Conservation (phyloP, 73 alveolate species). For the Paramecium biaurelia region DNA sequence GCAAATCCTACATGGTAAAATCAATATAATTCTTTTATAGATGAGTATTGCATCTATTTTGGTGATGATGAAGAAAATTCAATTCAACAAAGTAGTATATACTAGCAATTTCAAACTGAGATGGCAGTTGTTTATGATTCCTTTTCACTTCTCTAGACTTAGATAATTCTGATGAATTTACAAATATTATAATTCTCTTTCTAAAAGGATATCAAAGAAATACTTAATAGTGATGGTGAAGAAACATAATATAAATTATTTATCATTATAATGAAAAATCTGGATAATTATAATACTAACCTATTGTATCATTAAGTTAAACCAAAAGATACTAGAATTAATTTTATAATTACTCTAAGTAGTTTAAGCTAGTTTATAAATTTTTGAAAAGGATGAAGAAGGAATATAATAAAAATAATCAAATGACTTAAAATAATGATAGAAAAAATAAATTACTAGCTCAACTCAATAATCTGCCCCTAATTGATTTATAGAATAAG, state of each 20-base stretch:
- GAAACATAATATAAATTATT: too few relatives aligned
- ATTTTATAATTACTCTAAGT: not conserved
- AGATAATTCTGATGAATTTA: not conserved
- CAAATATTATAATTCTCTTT: not conserved
- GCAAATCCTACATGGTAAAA: constrained; percentile 8
- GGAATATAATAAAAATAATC: not conserved
- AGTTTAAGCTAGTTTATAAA: not conserved
- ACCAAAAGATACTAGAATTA: not conserved
- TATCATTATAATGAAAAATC: too few relatives aligned
- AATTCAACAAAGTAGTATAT: not conserved
- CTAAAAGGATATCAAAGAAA: not conserved
- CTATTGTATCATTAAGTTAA: not conserved
- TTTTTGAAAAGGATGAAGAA: not conserved
- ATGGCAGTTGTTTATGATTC: constrained; percentile 43
- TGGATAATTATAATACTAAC: too few relatives aligned
- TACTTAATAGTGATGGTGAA: not conserved
- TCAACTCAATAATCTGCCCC: not conserved
- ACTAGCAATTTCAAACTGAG: not conserved
- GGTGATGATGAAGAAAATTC: constrained; percentile 12
- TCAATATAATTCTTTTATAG: constrained; percentile 8
- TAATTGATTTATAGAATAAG: not conserved
- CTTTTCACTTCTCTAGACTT: not conserved
- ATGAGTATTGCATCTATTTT: constrained; percentile 24
- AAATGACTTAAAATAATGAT: not conserved
- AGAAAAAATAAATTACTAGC: not conserved